Evolutionary conservation across 2,329 filamentous ascomycete genomes (phyloP).

Genomic region (Diaporthe capsici): DNA sequence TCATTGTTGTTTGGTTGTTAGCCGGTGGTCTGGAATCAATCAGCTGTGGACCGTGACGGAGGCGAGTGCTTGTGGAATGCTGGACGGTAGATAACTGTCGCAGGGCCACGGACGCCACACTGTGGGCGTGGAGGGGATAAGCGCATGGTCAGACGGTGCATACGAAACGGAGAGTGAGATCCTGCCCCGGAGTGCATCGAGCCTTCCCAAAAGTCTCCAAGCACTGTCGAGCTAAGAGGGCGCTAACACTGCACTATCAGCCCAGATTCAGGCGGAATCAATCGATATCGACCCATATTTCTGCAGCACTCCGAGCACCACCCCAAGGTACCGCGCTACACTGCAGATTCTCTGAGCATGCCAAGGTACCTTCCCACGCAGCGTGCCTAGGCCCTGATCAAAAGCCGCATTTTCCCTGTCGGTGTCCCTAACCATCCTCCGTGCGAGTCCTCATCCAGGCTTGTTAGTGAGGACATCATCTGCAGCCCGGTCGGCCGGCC

Average conservation of each 20-base stretch:
- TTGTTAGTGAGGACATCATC: constrained; percentile 9
- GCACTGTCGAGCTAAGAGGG: constrained; percentile 6
- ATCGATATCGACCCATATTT: constrained; percentile 44
- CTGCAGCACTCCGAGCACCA: constrained; percentile 19
- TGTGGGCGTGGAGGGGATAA: not conserved
- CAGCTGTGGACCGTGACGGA: constrained; percentile 6
- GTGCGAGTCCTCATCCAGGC: too few species aligned
- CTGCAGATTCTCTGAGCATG: not conserved
- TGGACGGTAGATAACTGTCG: constrained; percentile 7
- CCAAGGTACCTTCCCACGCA: not conserved
- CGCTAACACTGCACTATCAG: constrained; percentile 43
- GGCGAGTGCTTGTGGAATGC: constrained; percentile 14
- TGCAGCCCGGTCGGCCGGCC: not conserved
- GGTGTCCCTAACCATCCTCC: not conserved
- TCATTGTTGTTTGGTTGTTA: not conserved
- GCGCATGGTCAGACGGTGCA: constrained; percentile 12
- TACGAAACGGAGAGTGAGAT: constrained; percentile 17
- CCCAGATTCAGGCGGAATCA: constrained; percentile 45
- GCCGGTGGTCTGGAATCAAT: constrained; percentile 4
- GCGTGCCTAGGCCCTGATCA: constrained; percentile 3
- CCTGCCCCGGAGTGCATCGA: constrained; percentile 13
- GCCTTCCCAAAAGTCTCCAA: constrained; percentile 24
- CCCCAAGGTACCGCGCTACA: not conserved
- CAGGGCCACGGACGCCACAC: constrained; percentile 12
- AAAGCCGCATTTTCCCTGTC: not conserved